Evolutionary conservation across 2,329 filamentous ascomycete genomes (phyloP).

Genomic region (Periconia sp.): DNA sequence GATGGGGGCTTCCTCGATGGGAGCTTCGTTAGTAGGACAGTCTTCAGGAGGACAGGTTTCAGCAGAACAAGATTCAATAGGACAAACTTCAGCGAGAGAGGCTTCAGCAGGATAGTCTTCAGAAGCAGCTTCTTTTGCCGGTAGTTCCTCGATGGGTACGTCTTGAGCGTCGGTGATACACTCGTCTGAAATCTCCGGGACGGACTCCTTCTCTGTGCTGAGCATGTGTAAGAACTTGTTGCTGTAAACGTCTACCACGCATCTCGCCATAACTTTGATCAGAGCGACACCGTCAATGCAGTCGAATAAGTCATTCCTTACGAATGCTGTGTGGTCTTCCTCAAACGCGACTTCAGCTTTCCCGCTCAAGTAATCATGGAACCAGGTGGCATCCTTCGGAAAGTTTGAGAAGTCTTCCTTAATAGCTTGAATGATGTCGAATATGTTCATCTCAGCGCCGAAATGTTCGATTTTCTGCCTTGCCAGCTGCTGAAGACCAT

Average conservation of each 20-base stretch:
- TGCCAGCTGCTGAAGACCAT: conserved; percentile 13
- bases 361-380: conserved; percentile 11
- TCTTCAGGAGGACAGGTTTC: no score
- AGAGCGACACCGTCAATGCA: conserved; percentile 12
- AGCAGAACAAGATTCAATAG: no score
- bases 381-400: conserved; percentile 5
- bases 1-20: not conserved
- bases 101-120: not conserved
- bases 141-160: not conserved
- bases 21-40: no score
- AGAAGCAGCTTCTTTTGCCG: conserved; percentile 1
- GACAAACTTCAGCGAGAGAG: not conserved
- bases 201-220: not conserved
- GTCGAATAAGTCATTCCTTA: conserved; percentile 7
- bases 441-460: conserved; percentile 8
- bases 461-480: conserved; percentile 7
- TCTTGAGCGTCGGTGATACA: conserved; percentile 2
- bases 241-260: conserved; percentile 10
- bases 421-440: conserved; percentile 10
- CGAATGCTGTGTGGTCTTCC: conserved; percentile 12
- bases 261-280: conserved; percentile 8
- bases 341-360: conserved; percentile 13
- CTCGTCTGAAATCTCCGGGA: not conserved
- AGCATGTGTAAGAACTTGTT: conserved; percentile 10
- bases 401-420: conserved; percentile 11